Conservation (phyloP, 139 green algal species). For the Raphidocelis subcapitata region DNA sequence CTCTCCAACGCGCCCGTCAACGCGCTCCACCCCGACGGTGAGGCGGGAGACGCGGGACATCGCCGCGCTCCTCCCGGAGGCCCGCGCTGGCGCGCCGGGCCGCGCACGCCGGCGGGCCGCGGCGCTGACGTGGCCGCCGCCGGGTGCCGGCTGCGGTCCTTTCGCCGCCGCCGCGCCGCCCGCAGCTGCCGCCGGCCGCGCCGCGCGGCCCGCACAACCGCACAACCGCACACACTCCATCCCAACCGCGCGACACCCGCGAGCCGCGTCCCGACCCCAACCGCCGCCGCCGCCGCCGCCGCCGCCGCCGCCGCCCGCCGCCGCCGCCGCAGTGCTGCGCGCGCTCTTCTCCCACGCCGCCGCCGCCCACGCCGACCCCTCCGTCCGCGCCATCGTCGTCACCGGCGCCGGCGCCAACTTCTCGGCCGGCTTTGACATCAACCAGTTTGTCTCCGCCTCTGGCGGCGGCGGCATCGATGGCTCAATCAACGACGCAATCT, state of each 20-base stretch:
- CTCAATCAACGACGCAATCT: constrained; percentile 66
- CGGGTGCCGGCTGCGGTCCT: too few species aligned
- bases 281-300: too few species aligned
- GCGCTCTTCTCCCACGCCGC: constrained; percentile 76
- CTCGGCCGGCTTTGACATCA: constrained; percentile 94
- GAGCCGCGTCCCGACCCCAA: too few species aligned
- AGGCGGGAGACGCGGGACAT: constrained; percentile 1
- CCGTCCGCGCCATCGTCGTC: constrained; percentile 90
- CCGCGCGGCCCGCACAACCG: too few species aligned
- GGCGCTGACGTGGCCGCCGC: too few species aligned
- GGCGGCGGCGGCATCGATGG: constrained; percentile 68
- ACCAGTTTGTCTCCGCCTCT: constrained; percentile 53
- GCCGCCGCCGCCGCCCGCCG: neutral
- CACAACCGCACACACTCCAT: too few species aligned
- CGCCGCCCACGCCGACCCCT: constrained; percentile 61
- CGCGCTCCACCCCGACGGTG: constrained; percentile 83
- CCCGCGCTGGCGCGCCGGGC: too few species aligned
- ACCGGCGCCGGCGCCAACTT: constrained; percentile 78
- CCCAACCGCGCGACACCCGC: too few species aligned
- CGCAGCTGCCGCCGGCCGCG: too few species aligned
- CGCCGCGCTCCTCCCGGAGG: too few species aligned
- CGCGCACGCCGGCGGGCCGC: too few species aligned
- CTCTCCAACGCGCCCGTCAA: constrained; percentile 95
- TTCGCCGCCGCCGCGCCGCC: too few species aligned
- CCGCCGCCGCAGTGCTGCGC: constrained; percentile 68